Base-by-base conservation (phyloP, 176 grass and related monocot species). In the Metroxylon sagu region DNA sequence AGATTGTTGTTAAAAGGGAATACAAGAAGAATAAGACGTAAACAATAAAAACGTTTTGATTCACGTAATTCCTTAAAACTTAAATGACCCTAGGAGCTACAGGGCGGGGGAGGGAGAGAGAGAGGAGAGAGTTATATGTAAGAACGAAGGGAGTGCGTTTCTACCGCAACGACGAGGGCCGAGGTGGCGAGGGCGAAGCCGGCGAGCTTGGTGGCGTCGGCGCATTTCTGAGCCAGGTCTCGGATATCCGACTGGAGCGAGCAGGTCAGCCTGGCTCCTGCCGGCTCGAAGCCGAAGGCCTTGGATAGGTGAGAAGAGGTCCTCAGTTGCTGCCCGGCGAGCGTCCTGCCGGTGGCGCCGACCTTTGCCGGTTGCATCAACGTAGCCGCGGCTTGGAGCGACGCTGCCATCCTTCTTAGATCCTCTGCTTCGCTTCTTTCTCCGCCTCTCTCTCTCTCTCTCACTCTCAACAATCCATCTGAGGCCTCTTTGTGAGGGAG, bases 171-270 rank as follows among this genome's bases (percentile, higher is more conserved):
- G 19, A 88, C 77, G 50, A 94, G 84, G 3, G 89, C 89, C 2
- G 84, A 94, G 67, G 84, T 85, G 62, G 89, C 89, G n/a, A 94
- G 74, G 0, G 89, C 89, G 71, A 94, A 94, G 15, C 84, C 80
- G 52, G 89, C 77, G 25, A 94, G 68, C 77, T 94, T 94, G 52
- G 89, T 80, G 28, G 77, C 80, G 21, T 85, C 84, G 54, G 54
- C 67, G 49, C 80, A 94, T 71, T 71, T 82, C 50, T 61, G 79
- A 2, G 71, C 71, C 43, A 82, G 57, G n/a, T 94, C 84, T 72
- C 31, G 70, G 67, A 94, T 15, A 49, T 79, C 77, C 7, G 81
- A 76, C 15, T 94, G 84, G 6, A 85, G 70, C 1, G 81, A 88
- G 71, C 84, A 94, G 0, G 80, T 82, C 71, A 88, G 63, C 60